Evolutionary conservation across 2,329 filamentous ascomycete species (phyloP), one percentile per base, ranked within the genome.

Genomic region (Colletotrichum cuscutae): DNA sequence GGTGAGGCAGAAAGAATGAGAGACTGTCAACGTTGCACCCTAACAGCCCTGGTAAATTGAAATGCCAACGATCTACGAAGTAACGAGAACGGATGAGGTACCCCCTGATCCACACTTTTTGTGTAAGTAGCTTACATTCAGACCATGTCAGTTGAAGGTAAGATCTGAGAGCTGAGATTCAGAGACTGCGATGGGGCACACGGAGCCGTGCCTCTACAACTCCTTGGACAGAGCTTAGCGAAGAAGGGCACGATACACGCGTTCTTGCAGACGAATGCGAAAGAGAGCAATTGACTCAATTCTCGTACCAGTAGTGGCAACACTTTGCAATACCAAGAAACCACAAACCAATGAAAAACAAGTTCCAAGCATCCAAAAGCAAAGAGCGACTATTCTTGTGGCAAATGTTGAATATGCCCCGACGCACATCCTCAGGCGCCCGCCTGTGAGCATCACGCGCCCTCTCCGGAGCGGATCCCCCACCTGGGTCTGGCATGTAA

Each of bases 351-450:
- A 56, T n/a, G 9, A 12, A 13, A 24, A 19, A 64, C 4, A 15
- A 56, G 28, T 9, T 24, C 24, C 22, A 26, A 28, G 15, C 22
- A 26, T 26, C 5, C 22, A 32, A 26, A 22, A 22, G 6, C 37
- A 56, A 28, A 2, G 6, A 28, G 37, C 22, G 32, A n/a, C 15
- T 49, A 30, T 30, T 24, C 3, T 30, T 58, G 22, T 32, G 28
- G 9, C 54, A 72, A 28, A 72, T 65, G 60, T 71, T 71, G 66
- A 70, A 72, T 65, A 28, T 37, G 19, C 53, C 56, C 35, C 70
- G 54, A 30, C 60, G 60, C 66, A 70, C 66, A 28, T 35, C 70
- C 66, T 70, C 66, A 54, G 24, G 65, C 54, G 26, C 54, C 59
- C 60, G 42, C 65, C 35, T 13, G 4, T 8, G 26, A 5, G 52